Percentiles rank a stretch among this genome's conserved stretches.
Conservation (phyloP, 495 filamentous ascomycete genomes). For the Tuber calosporum region DNA sequence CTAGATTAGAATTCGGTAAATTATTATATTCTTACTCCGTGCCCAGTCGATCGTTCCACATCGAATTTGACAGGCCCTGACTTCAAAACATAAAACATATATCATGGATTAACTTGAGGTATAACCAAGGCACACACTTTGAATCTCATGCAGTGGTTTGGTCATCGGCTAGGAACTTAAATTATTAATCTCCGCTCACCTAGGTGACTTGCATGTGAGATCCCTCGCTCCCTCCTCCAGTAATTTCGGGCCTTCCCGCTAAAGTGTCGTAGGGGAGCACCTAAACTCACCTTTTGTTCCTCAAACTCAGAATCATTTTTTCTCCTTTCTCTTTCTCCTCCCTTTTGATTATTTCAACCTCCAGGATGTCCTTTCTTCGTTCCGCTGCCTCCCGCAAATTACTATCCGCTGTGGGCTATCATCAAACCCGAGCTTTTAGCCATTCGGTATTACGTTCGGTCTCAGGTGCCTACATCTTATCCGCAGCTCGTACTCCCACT, state of each 20-base stretch:
- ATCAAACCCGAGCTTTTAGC: constrained; percentile 51
- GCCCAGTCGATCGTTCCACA: too few species aligned
- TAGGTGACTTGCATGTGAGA: not conserved
- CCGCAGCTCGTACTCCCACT: constrained; percentile 78
- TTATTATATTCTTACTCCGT: too few species aligned
- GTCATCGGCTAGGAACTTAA: too few species aligned
- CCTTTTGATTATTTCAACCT: not conserved
- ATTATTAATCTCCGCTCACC: not conserved
- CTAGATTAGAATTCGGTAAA: too few species aligned
- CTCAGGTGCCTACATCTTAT: constrained; percentile 84
- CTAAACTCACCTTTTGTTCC: not conserved
- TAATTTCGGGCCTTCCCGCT: not conserved
- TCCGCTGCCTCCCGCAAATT: not conserved
- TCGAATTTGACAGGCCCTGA: too few species aligned
- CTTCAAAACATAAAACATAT: too few species aligned
- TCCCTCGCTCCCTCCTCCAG: not conserved
- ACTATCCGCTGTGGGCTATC: not conserved
- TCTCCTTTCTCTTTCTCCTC: not conserved
- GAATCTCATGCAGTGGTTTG: too few species aligned
- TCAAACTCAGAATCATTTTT: not conserved
- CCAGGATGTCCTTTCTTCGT: not conserved
- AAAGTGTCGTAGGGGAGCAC: not conserved
- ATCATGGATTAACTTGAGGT: too few species aligned
- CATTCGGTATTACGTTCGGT: constrained; percentile 50
- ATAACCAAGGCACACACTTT: too few species aligned